These are phyloP conservation scores for Sinapis alba DNA, from an alignment of 441 rosid genomes.

Conservation along the genomic window DNA sequence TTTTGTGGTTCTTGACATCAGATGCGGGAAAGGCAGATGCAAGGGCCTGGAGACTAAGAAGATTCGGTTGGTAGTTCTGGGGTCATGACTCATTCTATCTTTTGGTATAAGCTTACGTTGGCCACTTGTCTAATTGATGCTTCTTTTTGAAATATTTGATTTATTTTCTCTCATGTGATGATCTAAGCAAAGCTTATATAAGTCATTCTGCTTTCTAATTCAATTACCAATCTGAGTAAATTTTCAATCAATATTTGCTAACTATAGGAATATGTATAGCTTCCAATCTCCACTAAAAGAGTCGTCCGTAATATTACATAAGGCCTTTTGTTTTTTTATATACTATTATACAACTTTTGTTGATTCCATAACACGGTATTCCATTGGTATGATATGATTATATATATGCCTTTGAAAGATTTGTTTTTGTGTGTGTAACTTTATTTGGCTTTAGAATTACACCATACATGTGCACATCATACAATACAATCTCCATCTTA, in stretches of 20 bases:
- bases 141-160: neutral
- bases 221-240: constrained; percentile 1
- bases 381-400: neutral
- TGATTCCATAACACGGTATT: neutral
- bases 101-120: neutral
- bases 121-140: neutral
- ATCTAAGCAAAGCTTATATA: neutral
- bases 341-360: constrained; percentile 1
- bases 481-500: neutral
- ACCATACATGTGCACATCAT: neutral
- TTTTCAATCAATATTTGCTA: constrained; percentile 10
- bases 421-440: neutral
- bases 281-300: constrained; percentile 1
- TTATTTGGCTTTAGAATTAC: neutral
- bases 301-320: neutral
- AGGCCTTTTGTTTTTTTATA: neutral
- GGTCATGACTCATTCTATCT: neutral
- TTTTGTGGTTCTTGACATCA: neutral
- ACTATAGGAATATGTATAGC: neutral
- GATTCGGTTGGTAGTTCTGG: neutral
- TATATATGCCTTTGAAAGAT: neutral
- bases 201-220: neutral
- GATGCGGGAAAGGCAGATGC: neutral
- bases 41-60: no score
- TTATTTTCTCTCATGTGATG: neutral